A percentile compares a stretch with the other conserved stretches of the same genome.
Conservation (phyloP, 352 stramenopile genomes). For the Pythium vanterpoolii region DNA sequence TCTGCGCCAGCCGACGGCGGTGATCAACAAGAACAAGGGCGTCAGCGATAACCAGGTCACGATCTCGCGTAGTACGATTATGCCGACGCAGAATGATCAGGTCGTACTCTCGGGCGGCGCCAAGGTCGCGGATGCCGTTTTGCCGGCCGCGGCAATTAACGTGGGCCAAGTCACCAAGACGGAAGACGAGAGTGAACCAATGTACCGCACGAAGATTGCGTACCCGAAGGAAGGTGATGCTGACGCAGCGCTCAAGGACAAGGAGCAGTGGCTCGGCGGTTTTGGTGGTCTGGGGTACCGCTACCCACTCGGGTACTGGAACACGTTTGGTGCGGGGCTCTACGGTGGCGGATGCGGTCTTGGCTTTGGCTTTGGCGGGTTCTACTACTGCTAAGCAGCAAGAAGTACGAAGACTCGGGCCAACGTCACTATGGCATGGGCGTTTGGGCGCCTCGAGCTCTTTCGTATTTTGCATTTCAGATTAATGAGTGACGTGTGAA, state of each 20-base stretch:
- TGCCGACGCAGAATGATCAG: slow-evolving; percentile 19
- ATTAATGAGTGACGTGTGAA: slow-evolving; percentile 18
- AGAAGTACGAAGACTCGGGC: slow-evolving; percentile 3
- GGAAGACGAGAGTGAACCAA: not conserved
- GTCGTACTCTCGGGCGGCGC: slow-evolving; percentile 14
- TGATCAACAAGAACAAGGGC: slow-evolving; percentile 29
- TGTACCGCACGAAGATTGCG: slow-evolving; percentile 9
- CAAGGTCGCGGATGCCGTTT: slow-evolving; percentile 16
- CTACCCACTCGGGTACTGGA: slow-evolving; percentile 27
- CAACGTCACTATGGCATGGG: no score
- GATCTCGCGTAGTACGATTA: slow-evolving; percentile 3
- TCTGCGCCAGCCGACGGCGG: slow-evolving; percentile 20
- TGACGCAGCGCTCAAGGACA: not conserved
- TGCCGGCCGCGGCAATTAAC: slow-evolving; percentile 1
- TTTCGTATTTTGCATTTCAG: not conserved
- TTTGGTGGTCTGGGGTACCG: slow-evolving; percentile 13
- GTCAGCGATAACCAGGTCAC: slow-evolving; percentile 24
- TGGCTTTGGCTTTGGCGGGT: slow-evolving; percentile 12
- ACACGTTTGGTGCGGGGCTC: slow-evolving; percentile 17
- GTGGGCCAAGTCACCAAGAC: slow-evolving; percentile 6
- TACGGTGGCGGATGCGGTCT: slow-evolving; percentile 24
- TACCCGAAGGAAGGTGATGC: slow-evolving; percentile 15
- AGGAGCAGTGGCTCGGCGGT: slow-evolving; percentile 9
- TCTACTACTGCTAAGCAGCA: slow-evolving; percentile 24
- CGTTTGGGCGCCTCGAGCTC: not conserved